A percentile compares a stretch with the other conserved stretches of the same genome.
Evolutionary conservation across 2,329 filamentous ascomycete species (phyloP).

Genomic region (Pyrenochaeta sp.): DNA sequence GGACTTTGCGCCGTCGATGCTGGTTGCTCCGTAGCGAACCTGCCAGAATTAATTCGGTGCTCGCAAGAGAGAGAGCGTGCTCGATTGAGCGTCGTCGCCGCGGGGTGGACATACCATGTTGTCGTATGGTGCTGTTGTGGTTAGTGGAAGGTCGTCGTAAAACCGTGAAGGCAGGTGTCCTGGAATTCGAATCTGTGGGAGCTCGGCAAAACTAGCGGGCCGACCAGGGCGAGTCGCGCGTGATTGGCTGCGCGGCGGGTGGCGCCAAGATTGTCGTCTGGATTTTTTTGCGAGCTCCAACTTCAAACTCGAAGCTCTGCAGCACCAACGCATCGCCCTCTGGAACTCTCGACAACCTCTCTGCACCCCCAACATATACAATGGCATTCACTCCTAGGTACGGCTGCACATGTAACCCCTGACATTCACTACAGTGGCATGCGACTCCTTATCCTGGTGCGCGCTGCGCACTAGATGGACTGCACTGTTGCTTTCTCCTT

Average conservation of each 20-base stretch:
- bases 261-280: conserved; percentile 15
- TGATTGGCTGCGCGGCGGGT: conserved; percentile 8
- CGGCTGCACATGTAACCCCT: no score
- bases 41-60: conserved; percentile 37
- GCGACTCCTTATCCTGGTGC: no score
- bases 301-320: conserved; percentile 22
- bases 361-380: conserved; percentile 12
- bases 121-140: conserved; percentile 47
- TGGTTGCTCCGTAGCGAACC: conserved; percentile 49
- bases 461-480: no score
- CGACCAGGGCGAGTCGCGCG: conserved; percentile 3
- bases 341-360: not conserved
- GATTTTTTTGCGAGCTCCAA: conserved; percentile 22
- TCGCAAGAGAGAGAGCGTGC: conserved; percentile 10
- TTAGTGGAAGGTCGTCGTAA: conserved; percentile 36
- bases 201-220: conserved; percentile 29
- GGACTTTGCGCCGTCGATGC: conserved; percentile 63
- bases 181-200: no score
- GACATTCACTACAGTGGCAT: no score
- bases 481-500: conserved; percentile 1
- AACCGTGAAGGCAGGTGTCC: no score
- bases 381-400: conserved; percentile 43
- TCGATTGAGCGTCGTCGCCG: conserved; percentile 4
- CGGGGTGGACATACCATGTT: conserved; percentile 51
- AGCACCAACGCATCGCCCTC: conserved; percentile 18